Evolutionary conservation across 441 rosid genomes (phyloP).

Genomic region (Gossypium laxum): DNA sequence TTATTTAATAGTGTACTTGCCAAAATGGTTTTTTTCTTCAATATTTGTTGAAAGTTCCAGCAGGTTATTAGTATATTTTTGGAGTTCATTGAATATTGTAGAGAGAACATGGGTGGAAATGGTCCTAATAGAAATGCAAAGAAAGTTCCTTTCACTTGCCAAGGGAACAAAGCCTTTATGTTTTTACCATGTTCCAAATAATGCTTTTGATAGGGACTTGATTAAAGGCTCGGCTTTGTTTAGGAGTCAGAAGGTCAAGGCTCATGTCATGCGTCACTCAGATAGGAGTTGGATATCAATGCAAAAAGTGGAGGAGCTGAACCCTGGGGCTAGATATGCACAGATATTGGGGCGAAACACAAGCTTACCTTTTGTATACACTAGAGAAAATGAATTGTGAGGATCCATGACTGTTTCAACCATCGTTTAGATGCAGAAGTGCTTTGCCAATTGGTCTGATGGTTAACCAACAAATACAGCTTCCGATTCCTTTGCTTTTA

Average conservation of each 20-base stretch:
- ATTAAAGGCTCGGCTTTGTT: background rate
- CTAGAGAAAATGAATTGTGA: background rate
- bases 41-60: background rate
- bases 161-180: background rate
- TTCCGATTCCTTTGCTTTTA: background rate
- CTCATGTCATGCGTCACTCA: background rate
- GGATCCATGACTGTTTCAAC: background rate
- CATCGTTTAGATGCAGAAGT: background rate
- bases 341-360: background rate
- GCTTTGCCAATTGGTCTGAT: background rate
- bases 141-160: background rate
- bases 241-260: background rate
- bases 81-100: background rate
- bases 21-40: background rate
- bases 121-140: background rate
- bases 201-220: background rate
- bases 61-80: background rate
- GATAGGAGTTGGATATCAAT: background rate
- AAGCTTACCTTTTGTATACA: background rate
- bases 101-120: background rate
- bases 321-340: background rate
- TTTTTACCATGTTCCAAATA: background rate
- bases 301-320: background rate
- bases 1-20: slow-evolving; percentile 7
- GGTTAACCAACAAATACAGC: background rate